Conservation (phyloP, 352 stramenopile species). For the Stephanocyclus meneghinianus region DNA sequence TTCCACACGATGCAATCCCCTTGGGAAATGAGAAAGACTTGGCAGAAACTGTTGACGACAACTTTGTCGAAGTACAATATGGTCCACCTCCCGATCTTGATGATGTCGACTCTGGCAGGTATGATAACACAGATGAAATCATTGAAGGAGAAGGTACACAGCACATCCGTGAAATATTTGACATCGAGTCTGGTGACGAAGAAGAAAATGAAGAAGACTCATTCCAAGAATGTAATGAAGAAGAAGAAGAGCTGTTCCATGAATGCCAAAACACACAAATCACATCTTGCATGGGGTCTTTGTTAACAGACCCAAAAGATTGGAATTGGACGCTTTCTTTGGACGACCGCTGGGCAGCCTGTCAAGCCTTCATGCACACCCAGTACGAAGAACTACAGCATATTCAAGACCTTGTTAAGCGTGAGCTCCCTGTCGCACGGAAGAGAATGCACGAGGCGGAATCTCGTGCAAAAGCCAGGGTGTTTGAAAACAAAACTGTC, state of each 20-base stretch:
- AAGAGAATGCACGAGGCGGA: constrained; percentile 79
- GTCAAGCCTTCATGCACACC: constrained; percentile 47
- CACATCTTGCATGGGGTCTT: not conserved
- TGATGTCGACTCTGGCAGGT: constrained; percentile 54
- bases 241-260: constrained; percentile 1
- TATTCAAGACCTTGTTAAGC: constrained; percentile 42
- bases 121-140: constrained; percentile 59
- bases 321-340: constrained; percentile 86
- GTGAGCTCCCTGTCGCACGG: constrained; percentile 67
- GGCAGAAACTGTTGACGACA: not conserved
- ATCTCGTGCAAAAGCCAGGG: constrained; percentile 78
- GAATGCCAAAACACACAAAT: not conserved
- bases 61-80: constrained; percentile 6
- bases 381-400: constrained; percentile 46
- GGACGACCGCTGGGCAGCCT: constrained; percentile 74
- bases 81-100: constrained; percentile 31
- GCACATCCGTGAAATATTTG: constrained; percentile 85
- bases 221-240: constrained; percentile 10
- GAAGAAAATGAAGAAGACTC: constrained; percentile 5
- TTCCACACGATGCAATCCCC: not conserved
- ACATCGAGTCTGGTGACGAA: constrained; percentile 50
- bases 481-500: constrained; percentile 86
- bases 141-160: constrained; percentile 81
- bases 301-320: constrained; percentile 34
- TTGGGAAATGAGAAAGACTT: not conserved